A percentile compares a stretch with the other conserved stretches of the same genome.
These are phyloP conservation scores for Talaromyces liani DNA, from an alignment of 495 filamentous ascomycete genomes.

Conservation along the genomic window DNA sequence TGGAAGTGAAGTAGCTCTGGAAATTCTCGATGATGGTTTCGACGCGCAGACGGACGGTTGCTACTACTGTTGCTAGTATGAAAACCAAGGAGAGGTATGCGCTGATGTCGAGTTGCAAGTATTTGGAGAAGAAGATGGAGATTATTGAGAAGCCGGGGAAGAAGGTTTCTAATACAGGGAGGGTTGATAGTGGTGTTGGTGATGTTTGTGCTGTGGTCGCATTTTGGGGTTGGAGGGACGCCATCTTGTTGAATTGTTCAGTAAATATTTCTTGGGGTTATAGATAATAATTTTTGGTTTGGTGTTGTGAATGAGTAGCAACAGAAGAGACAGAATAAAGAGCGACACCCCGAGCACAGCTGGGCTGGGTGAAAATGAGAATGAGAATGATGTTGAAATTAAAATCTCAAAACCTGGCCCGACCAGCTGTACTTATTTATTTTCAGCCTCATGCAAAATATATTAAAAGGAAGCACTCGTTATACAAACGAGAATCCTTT, in stretches of 20 bases:
- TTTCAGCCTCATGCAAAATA: background rate
- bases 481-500: background rate
- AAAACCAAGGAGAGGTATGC: constrained; percentile 4
- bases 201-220: background rate
- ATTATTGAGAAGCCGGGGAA: constrained; percentile 5
- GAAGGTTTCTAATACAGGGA: constrained; percentile 1
- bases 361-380: background rate
- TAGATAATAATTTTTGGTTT: background rate
- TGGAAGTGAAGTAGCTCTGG: constrained; percentile 18
- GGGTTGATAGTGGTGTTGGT: background rate
- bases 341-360: background rate
- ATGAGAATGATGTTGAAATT: background rate
- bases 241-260: background rate
- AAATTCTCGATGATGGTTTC: constrained; percentile 1
- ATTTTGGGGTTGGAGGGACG: background rate
- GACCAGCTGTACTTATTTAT: background rate
- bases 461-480: background rate
- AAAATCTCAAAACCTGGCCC: background rate
- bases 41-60: background rate
- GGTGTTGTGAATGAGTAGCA: background rate
- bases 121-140: constrained; percentile 7
- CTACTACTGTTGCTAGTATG: background rate
- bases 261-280: background rate
- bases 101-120: constrained; percentile 5
- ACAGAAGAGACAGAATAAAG: background rate